phyloP scores from a whole-genome alignment of 345 rosid genomes.

The Isatis tinctoria region DNA sequence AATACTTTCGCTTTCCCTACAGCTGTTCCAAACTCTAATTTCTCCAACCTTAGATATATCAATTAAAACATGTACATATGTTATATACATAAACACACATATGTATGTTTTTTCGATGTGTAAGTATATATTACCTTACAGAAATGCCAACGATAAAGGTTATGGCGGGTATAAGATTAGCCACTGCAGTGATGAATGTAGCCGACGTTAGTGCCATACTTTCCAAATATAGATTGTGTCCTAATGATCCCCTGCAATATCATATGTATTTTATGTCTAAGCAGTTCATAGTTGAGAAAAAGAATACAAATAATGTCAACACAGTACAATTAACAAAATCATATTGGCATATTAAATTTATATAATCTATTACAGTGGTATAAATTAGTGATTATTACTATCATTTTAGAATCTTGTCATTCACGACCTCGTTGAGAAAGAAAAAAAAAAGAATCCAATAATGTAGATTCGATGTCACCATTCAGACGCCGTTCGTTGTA shows the following conservation, averaged over 20 bases:
- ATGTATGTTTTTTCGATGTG: not conserved
- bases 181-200: constrained; percentile 41
- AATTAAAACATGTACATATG: not conserved
- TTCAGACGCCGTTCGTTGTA: not conserved
- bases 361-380: not conserved
- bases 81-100: not conserved
- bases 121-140: constrained; percentile 19
- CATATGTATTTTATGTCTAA: not conserved
- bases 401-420: not conserved
- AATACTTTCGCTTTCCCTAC: constrained; percentile 49
- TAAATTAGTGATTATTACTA: not conserved
- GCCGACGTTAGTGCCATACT: constrained; percentile 48
- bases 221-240: constrained; percentile 31
- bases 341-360: no score
- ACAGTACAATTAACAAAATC: not conserved
- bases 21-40: constrained; percentile 15
- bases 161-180: constrained; percentile 41
- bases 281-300: not conserved
- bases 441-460: not conserved
- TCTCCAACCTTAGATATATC: constrained; percentile 44
- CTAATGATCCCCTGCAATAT: constrained; percentile 39
- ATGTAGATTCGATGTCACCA: not conserved
- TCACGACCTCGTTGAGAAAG: not conserved
- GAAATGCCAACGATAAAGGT: constrained; percentile 43
- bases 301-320: not conserved